A percentile compares a stretch with the other conserved stretches of the same genome.
Evolutionary conservation across 169 alveolate genomes (phyloP).

Genomic region (Plasmodium ovale): DNA sequence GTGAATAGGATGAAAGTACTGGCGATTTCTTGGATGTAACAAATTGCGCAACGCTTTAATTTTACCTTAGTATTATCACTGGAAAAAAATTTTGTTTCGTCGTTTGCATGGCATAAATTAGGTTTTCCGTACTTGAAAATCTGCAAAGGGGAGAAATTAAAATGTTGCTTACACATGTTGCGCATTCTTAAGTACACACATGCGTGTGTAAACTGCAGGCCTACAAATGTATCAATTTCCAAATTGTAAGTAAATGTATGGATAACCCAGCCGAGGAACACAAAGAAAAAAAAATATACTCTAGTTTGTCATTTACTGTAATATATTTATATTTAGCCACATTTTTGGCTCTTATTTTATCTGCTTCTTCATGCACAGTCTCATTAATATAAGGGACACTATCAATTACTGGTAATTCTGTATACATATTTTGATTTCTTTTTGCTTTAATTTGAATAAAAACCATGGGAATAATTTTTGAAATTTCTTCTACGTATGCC

Average conservation of each 20-base stretch:
- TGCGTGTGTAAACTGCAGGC: background rate
- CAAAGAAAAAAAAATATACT: constrained; percentile 61
- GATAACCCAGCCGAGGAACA: constrained; percentile 75
- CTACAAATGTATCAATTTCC: no score
- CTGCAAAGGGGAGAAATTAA: constrained; percentile 6
- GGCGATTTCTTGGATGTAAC: background rate
- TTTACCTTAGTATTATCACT: constrained; percentile 54
- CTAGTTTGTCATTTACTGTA: constrained; percentile 30
- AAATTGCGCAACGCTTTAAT: background rate
- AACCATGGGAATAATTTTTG: constrained; percentile 46
- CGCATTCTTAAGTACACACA: background rate
- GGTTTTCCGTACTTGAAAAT: constrained; percentile 69
- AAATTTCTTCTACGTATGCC: constrained; percentile 72
- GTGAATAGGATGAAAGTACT: no score
- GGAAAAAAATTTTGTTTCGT: constrained; percentile 36
- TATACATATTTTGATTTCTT: constrained; percentile 18
- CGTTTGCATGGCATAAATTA: constrained; percentile 34
- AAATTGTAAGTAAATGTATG: background rate
- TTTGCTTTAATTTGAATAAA: constrained; percentile 16
- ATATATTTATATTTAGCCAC: constrained; percentile 37
- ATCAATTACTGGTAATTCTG: constrained; percentile 45
- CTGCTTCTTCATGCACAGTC: constrained; percentile 23
- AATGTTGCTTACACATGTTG: background rate
- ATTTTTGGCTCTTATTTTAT: background rate
- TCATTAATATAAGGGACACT: constrained; percentile 2